A percentile compares a stretch with the other conserved stretches of the same genome.
These are phyloP conservation scores for Boletellus sp. DNA, from an alignment of 768 basidiomycete genomes.

Conservation along the genomic window DNA sequence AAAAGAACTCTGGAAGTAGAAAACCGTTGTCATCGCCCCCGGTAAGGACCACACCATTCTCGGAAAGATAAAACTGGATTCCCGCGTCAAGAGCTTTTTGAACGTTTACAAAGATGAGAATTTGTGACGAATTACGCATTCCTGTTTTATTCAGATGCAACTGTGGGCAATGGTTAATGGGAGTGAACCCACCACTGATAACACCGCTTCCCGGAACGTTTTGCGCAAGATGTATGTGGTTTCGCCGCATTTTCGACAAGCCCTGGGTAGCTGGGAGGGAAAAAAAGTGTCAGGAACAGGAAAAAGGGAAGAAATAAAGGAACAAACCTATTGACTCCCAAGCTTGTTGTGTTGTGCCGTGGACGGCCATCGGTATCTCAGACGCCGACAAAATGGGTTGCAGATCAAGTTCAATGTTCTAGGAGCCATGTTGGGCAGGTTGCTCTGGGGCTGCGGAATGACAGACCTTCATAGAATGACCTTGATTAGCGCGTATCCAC, in stretches of 20 bases:
- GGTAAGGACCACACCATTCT: constrained; percentile 87
- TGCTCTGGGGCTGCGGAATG: background rate
- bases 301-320: background rate
- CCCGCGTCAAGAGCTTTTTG: constrained; percentile 65
- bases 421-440: background rate
- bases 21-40: constrained; percentile 68
- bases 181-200: constrained; percentile 62
- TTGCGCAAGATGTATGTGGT: constrained; percentile 92
- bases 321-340: constrained; percentile 69
- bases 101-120: constrained; percentile 81
- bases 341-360: constrained; percentile 68
- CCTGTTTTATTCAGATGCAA: constrained; percentile 41
- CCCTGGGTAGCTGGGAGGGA: constrained; percentile 55
- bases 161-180: background rate
- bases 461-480: constrained; percentile 76
- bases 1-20: constrained; percentile 62
- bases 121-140: constrained; percentile 72
- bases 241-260: constrained; percentile 79
- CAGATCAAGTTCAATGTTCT: constrained; percentile 71
- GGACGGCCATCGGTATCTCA: constrained; percentile 79
- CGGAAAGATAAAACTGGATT: constrained; percentile 71
- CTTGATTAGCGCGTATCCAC: constrained; percentile 91
- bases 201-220: constrained; percentile 62
- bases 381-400: constrained; percentile 50
- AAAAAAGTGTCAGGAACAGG: background rate